Conservation (phyloP, 2,329 filamentous ascomycete genomes). For the Pseudogymnoascus sp. region DNA sequence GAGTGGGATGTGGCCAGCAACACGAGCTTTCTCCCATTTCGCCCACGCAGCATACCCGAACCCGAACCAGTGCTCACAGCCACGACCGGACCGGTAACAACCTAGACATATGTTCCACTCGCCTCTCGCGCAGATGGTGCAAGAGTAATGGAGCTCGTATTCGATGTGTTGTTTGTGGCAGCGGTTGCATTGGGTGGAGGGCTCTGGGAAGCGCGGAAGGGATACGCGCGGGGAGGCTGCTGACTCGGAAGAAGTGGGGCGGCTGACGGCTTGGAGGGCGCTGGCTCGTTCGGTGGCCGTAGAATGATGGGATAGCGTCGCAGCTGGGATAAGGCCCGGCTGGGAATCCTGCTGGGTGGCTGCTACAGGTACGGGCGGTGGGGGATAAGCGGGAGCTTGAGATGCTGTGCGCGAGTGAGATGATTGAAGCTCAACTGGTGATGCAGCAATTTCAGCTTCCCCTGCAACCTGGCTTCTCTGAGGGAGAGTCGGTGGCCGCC, state of each 20-base stretch:
- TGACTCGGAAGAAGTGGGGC: slow-evolving; percentile 25
- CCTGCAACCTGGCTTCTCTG: neutral
- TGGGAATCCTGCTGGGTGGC: slow-evolving; percentile 25
- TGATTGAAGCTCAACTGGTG: neutral
- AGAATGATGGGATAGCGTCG: slow-evolving; percentile 11
- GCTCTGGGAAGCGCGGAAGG: slow-evolving; percentile 53
- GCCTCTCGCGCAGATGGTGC: slow-evolving; percentile 59
- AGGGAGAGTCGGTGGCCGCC: neutral
- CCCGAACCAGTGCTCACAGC: slow-evolving; percentile 82
- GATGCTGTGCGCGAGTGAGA: neutral
- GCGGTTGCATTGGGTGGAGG: slow-evolving; percentile 62
- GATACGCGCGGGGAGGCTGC: slow-evolving; percentile 20
- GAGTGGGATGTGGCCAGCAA: slow-evolving; percentile 21
- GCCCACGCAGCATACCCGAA: slow-evolving; percentile 67
- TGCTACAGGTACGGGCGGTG: slow-evolving; percentile 15
- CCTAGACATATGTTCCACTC: slow-evolving; percentile 70
- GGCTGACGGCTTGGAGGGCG: slow-evolving; percentile 23
- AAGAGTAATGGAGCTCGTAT: slow-evolving; percentile 81
- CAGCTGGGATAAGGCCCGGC: neutral
- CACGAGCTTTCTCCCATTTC: slow-evolving; percentile 52
- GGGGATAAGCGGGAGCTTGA: neutral
- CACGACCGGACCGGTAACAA: slow-evolving; percentile 70
- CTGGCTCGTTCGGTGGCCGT: slow-evolving; percentile 19
- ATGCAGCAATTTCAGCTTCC: neutral
- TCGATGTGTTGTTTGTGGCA: slow-evolving; percentile 69